Conservation (phyloP, 352 stramenopile genomes). For the Phytopythium kandeliae region DNA sequence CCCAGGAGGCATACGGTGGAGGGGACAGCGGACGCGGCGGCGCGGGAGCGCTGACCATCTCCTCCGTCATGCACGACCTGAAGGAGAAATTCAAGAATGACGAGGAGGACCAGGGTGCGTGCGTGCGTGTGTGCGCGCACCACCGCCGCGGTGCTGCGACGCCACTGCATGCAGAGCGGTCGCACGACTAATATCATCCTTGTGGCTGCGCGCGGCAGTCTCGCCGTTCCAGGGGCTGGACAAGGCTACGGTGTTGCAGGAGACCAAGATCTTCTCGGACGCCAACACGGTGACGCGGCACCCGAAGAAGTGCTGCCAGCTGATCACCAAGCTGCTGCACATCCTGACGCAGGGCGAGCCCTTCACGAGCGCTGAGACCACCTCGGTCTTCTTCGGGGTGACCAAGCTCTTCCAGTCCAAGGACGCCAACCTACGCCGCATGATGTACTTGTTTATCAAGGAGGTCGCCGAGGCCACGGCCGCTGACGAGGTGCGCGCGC, state of each 20-base stretch:
- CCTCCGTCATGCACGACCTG: slow-evolving; percentile 92
- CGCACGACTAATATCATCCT: too few species aligned
- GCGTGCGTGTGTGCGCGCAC: background rate
- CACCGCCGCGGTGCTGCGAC: background rate
- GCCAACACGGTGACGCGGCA: slow-evolving; percentile 95
- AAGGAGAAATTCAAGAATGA: slow-evolving; percentile 99
- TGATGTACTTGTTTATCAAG: slow-evolving; percentile 99
- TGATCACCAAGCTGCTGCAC: slow-evolving; percentile 99
- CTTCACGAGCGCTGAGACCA: slow-evolving; percentile 94
- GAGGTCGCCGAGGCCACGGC: slow-evolving; percentile 93
- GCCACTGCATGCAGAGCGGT: too few species aligned
- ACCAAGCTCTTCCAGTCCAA: slow-evolving; percentile 99
- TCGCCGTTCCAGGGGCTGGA: slow-evolving; percentile 94
- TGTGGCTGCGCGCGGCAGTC: slow-evolving; percentile 25
- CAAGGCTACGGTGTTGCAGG: slow-evolving; percentile 96
- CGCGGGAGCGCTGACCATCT: slow-evolving; percentile 39
- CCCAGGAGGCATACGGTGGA: slow-evolving; percentile 46
- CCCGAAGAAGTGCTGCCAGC: slow-evolving; percentile 97
- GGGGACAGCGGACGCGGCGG: slow-evolving; percentile 32
- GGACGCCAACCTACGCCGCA: slow-evolving; percentile 95
- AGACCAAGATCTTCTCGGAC: slow-evolving; percentile 99
- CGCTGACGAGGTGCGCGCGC: slow-evolving; percentile 58
- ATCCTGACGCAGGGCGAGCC: slow-evolving; percentile 97
- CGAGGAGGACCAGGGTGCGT: slow-evolving; percentile 89
- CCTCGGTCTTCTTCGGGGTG: slow-evolving; percentile 98